Evolutionary conservation across 148 eudicot species (phyloP), one percentile per base, ranked within the genome.

Genomic region (Tetragonia tetragonoides): DNA sequence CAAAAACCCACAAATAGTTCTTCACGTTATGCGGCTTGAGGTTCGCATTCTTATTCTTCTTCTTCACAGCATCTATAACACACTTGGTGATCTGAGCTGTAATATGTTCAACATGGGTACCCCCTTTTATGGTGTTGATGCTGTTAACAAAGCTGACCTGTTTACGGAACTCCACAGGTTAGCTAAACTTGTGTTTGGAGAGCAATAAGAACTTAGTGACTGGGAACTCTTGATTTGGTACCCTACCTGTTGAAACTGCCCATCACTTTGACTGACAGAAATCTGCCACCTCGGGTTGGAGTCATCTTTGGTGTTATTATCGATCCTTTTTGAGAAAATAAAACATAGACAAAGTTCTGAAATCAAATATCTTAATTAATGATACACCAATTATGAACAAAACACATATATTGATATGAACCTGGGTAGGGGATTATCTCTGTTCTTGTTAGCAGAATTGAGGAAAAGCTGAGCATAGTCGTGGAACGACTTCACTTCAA

Each of bases 201-300:
- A 10, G 49, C 1, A 42, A 28, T 38, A 28, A 24, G 51, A 34
- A 2, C 24, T 42, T 46, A 12, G 12, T 18, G 66, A 10, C 7
- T 46, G 34, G 46, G 40, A 41, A 63, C 41, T 15, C 62, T 16
- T 24, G 9, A 9, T 9, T 3, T 20, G 42, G 16, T 84, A 91
- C 99, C 97, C 93, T 84, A 91, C 99, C 97, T 95, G 99, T 69
- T 95, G 94, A 87, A 95, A 95, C 70, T 90, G 94, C 28, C 97
- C 94, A 24, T 93, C 97, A 74, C 92, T 89, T 21, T 74, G 81
- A 84, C 97, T 86, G 28, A 93, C 83, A 75, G 91, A 91, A 38
- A 95, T 80, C 82, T 95, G 92, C 99, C 99, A 95, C 77, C 99
- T 87, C 0, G 82, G 82, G 66, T 83, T 79, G 12, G 53, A 23